A percentile compares a stretch with the other conserved stretches of the same genome.
Evolutionary conservation across 805 yeast species (phyloP).

Genomic region (Pichia paraexigua): DNA sequence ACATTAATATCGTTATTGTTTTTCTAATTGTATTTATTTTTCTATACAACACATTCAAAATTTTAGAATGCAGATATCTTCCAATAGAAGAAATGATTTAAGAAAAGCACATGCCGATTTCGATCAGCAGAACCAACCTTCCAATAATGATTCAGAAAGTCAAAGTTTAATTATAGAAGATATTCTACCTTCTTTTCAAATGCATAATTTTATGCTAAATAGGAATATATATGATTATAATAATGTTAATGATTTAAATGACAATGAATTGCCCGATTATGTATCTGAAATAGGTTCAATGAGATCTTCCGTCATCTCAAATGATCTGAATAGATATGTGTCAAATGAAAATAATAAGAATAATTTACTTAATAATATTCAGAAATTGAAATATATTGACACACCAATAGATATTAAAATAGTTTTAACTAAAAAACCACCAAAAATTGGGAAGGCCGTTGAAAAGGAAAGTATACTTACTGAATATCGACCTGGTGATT

Average conservation of each 20-base stretch:
- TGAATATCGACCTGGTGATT: constrained; percentile 65
- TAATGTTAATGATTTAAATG: neutral
- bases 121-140: neutral
- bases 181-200: constrained; percentile 60
- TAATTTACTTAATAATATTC: constrained; percentile 20
- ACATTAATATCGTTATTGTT: no score
- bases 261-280: constrained; percentile 16
- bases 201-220: constrained; percentile 40
- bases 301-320: neutral
- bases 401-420: constrained; percentile 19
- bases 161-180: constrained; percentile 25
- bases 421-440: constrained; percentile 35
- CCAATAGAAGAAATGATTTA: neutral
- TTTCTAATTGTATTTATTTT: no score
- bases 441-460: constrained; percentile 16
- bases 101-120: neutral
- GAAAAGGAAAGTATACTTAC: constrained; percentile 29
- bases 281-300: constrained; percentile 3
- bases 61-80: neutral
- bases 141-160: neutral
- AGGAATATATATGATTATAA: constrained; percentile 9
- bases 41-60: no score
- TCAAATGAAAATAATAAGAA: constrained; percentile 16
- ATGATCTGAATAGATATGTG: constrained; percentile 4
- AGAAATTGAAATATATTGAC: constrained; percentile 13